Evolutionary conservation across 2,329 filamentous ascomycete genomes (phyloP).

Genomic region (Diplocarpon rosae): DNA sequence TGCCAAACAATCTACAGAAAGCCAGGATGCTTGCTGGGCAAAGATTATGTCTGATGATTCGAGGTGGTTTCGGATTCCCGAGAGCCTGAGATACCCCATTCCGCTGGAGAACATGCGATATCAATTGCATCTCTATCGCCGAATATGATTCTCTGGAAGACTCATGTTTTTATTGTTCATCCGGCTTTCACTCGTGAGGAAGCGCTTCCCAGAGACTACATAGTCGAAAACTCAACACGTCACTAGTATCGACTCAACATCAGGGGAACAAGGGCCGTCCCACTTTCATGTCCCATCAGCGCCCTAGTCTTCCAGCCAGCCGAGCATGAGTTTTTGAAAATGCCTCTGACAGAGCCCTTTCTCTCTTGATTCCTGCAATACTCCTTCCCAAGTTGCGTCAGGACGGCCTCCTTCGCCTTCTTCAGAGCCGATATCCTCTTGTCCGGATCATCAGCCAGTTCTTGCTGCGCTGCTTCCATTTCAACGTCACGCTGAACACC

Average conservation of each 20-base stretch:
- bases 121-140: constrained; percentile 73
- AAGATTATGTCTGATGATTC: constrained; percentile 68
- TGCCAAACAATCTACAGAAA: not conserved
- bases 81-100: constrained; percentile 65
- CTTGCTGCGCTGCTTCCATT: constrained; percentile 43
- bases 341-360: constrained; percentile 16
- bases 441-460: constrained; percentile 45
- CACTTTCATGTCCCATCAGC: constrained; percentile 34
- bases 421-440: constrained; percentile 43
- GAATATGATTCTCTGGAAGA: constrained; percentile 21
- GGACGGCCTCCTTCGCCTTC: constrained; percentile 48
- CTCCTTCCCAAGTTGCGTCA: constrained; percentile 46
- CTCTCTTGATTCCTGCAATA: constrained; percentile 28
- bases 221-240: not conserved
- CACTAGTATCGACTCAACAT: constrained; percentile 40
- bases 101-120: constrained; percentile 90
- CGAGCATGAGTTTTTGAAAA: constrained; percentile 22
- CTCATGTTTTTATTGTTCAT: constrained; percentile 19
- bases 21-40: constrained; percentile 46
- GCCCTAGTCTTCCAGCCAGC: constrained; percentile 15
- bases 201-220: constrained; percentile 2
- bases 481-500: constrained; percentile 47
- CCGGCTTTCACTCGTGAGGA: constrained; percentile 10
- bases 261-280: constrained; percentile 45
- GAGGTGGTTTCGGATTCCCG: constrained; percentile 69